These are phyloP conservation scores for Geranium brycei DNA, from an alignment of 345 rosid species.

Conservation along the genomic window DNA sequence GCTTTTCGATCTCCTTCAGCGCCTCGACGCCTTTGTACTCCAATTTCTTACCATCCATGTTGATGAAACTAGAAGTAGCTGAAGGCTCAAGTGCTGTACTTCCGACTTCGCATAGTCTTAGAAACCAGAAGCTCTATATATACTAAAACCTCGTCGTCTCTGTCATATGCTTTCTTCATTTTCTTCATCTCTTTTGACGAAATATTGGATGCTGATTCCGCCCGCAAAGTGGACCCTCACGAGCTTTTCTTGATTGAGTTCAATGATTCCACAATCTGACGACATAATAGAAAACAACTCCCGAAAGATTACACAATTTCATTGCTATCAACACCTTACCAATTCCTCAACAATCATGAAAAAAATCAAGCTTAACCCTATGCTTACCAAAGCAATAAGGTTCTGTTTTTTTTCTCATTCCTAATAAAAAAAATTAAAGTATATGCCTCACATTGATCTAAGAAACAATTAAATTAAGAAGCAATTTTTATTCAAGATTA, in stretches of 20 bases:
- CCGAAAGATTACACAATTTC: not conserved
- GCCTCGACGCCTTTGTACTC: slow-evolving; percentile 50
- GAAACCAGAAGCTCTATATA: slow-evolving; percentile 15
- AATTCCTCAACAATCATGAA: not conserved
- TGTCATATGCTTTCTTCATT: slow-evolving; percentile 1
- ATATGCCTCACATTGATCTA: not conserved
- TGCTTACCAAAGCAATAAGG: not conserved
- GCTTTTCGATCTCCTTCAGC: slow-evolving; percentile 40
- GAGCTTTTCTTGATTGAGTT: slow-evolving; percentile 14
- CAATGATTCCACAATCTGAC: slow-evolving; percentile 4
- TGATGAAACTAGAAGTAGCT: not conserved
- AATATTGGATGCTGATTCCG: slow-evolving; percentile 18
- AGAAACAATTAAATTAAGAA: not conserved
- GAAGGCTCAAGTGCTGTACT: not conserved
- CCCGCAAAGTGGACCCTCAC: slow-evolving; percentile 19
- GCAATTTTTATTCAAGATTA: not conserved
- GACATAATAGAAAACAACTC: not conserved
- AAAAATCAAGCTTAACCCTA: not conserved
- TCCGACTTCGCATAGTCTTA: not conserved
- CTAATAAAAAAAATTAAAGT: not conserved
- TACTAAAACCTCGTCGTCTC: not conserved
- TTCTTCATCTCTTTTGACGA: slow-evolving; percentile 8
- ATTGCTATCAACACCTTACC: no score
- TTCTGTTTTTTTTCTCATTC: not conserved
- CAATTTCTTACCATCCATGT: slow-evolving; percentile 44